Evolutionary conservation across 129 eudicot genomes (phyloP).

Genomic region (Gnaphalium uliginosum): DNA sequence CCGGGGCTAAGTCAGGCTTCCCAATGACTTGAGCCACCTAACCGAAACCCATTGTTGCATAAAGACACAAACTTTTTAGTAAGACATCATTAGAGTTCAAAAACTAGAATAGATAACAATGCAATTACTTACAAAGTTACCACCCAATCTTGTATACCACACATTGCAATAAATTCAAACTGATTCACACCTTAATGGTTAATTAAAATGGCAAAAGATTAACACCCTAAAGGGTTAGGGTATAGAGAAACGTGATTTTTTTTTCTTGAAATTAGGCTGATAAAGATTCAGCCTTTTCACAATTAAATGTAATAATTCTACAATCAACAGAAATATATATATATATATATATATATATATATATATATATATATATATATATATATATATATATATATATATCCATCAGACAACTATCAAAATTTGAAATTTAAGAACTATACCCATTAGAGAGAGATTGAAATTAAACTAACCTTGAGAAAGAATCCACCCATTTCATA

Average conservation of each 20-base stretch:
- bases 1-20: conserved; percentile 97
- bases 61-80: not conserved
- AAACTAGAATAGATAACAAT: not conserved
- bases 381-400: no score
- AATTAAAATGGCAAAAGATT: conserved; percentile 21
- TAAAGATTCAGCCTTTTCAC: conserved; percentile 11
- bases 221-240: not conserved
- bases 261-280: not conserved
- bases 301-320: conserved; percentile 2
- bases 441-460: conserved; percentile 4
- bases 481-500: conserved; percentile 93
- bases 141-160: not conserved
- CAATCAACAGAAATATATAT: conserved; percentile 5
- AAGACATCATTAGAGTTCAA: not conserved
- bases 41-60: conserved; percentile 16
- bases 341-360: no score
- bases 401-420: not conserved
- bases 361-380: no score
- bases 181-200: not conserved
- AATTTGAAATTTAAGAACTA: not conserved
- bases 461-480: conserved; percentile 66
- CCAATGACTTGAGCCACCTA: conserved; percentile 93
- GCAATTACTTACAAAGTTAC: not conserved
- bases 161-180: not conserved
- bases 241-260: no score